Evolutionary conservation across 2,329 filamentous ascomycete species (phyloP), one percentile per base, ranked within the genome.

Genomic region (Botrytis paeoniae): DNA sequence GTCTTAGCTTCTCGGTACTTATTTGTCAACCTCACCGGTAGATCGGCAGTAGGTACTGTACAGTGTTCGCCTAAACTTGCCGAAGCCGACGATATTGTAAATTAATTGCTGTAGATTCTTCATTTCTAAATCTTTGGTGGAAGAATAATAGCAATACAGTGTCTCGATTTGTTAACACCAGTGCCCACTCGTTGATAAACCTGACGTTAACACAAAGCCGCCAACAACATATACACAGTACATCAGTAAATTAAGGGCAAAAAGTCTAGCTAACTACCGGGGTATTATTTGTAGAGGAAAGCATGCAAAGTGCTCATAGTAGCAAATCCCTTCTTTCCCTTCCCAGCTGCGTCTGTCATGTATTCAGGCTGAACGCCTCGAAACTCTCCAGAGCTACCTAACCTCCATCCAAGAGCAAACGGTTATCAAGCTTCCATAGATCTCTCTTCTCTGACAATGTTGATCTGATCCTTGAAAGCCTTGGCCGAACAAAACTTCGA

Each of bases 401-500:
- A 37, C 5, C 10, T 10, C 43, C n/a, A 25, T 12, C 37, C 22
- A 51, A 57, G 48, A 57, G 48, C 4, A 32, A 57, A 2, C 10
- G 14, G n/a, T 29, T 5, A 51, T 54, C 57, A 61, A 43, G 37
- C 32, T 16, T 59, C 39, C 22, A 25, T 29, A 25, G 7, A 35
- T 39, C 68, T 61, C 25, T 72, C 37, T 41, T 69, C 61, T 37
- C 65, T 60, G n/a, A 69, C 25, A 25, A 32, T 16, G 3, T 25
- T 61, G 16, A 72, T 54, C 41, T 69, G 29, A 7, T 70, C 57
- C 37, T 63, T 73, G 22, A 62, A 59, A 45, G 20, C 54, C 35
- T 70, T 70, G n/a, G 68, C 72, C 16, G 72, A 41, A 60, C 68
- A 71, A 37, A 71, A 71, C 14, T 35, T 71, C 39, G 72, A 62